Evolutionary conservation across 2,329 filamentous ascomycete genomes (phyloP).

Genomic region (Aspergillus pseudotamarii): DNA sequence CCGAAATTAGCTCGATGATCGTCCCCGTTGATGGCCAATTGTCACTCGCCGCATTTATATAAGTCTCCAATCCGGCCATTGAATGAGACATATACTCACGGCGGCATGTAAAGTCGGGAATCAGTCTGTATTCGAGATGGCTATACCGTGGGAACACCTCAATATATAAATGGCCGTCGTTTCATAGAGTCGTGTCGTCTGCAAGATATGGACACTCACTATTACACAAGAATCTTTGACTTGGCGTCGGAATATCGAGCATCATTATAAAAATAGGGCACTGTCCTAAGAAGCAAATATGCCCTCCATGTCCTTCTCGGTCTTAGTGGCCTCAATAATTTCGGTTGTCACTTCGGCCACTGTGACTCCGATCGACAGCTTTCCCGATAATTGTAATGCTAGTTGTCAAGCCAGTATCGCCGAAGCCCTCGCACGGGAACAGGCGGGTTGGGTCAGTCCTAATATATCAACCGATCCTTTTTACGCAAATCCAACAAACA

Average conservation of each 20-base stretch:
- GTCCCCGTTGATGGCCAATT: not conserved
- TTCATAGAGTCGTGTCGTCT: too few relatives aligned
- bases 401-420: not conserved
- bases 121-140: not conserved
- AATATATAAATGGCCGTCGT: too few relatives aligned
- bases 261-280: accelerated
- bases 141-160: too few relatives aligned
- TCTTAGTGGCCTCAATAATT: not conserved
- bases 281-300: too few relatives aligned
- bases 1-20: not conserved
- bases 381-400: not conserved
- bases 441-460: not conserved
- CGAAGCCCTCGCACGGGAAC: not conserved
- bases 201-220: too few relatives aligned
- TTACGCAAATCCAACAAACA: not conserved
- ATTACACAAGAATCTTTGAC: too few relatives aligned
- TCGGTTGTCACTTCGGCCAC: not conserved
- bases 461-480: not conserved
- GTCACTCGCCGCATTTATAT: not conserved
- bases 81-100: not conserved
- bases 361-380: not conserved
- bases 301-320: too few relatives aligned
- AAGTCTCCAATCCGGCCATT: not conserved
- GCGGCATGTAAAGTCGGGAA: not conserved
- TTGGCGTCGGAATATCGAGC: too few relatives aligned